These are phyloP conservation scores for Sutorius australiensis DNA, from an alignment of 768 basidiomycete genomes.

Conservation along the genomic window DNA sequence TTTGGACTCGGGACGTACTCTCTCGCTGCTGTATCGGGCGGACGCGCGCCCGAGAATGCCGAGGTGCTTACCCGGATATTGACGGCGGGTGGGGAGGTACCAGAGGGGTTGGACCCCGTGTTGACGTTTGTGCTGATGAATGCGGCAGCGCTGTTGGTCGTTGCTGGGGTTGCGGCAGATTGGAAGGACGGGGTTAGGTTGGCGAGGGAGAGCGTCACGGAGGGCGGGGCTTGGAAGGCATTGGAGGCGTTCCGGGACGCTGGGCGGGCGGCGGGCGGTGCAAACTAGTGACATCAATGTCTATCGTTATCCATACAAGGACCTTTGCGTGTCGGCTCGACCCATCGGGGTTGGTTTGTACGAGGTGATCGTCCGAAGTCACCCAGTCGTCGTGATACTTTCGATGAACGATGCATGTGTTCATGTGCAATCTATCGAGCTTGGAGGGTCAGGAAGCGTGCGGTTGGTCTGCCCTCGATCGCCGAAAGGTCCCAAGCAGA, in stretches of 20 bases:
- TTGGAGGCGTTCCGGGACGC: constrained; percentile 48
- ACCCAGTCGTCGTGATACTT: too few relatives aligned
- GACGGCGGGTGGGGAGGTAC: constrained; percentile 51
- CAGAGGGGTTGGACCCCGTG: constrained; percentile 56
- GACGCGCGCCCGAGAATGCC: constrained; percentile 78
- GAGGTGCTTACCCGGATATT: constrained; percentile 65
- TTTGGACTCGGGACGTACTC: constrained; percentile 79
- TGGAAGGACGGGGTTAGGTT: constrained; percentile 68
- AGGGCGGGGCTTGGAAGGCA: constrained; percentile 59
- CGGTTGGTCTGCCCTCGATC: too few relatives aligned
- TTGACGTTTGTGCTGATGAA: constrained; percentile 89
- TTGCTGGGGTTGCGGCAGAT: constrained; percentile 70
- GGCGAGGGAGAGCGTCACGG: constrained; percentile 58
- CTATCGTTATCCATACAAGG: neutral
- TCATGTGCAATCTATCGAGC: too few relatives aligned
- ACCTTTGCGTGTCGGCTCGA: too few relatives aligned
- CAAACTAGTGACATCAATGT: neutral
- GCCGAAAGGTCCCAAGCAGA: neutral
- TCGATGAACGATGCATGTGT: too few relatives aligned
- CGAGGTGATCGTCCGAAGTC: too few relatives aligned
- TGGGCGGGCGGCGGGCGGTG: constrained; percentile 21
- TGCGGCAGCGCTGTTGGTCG: constrained; percentile 80
- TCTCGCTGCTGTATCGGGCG: constrained; percentile 65
- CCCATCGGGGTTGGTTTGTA: too few relatives aligned
- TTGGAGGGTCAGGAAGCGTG: too few relatives aligned